Conservation (phyloP, 2,329 filamentous ascomycete genomes). For the Diaporthe sp. region DNA sequence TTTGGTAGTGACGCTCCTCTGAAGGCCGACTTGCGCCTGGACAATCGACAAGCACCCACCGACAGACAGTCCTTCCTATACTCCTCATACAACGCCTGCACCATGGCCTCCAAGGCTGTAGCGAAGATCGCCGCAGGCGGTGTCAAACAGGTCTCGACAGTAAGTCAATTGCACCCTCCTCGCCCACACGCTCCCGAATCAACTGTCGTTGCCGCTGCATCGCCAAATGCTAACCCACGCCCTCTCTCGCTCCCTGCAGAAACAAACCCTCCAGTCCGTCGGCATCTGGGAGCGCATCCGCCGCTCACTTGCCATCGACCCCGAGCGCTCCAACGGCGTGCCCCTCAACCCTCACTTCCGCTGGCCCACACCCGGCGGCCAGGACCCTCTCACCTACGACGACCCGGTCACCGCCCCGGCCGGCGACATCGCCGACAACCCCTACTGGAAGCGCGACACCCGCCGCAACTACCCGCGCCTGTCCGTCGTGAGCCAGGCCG, state of each 20-base stretch:
- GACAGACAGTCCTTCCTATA: constrained; percentile 27
- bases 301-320: constrained; percentile 82
- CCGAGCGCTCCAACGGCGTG: constrained; percentile 89
- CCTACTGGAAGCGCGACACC: constrained; percentile 95
- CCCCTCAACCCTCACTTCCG: constrained; percentile 95
- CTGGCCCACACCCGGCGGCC: constrained; percentile 82
- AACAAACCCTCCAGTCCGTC: constrained; percentile 93
- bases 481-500: constrained; percentile 84
- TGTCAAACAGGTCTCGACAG: constrained; percentile 70
- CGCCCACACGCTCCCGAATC: constrained; percentile 31
- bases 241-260: constrained; percentile 65
- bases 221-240: constrained; percentile 29
- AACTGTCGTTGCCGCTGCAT: neutral
- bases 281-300: constrained; percentile 91
- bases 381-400: constrained; percentile 79
- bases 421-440: constrained; percentile 89
- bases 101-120: constrained; percentile 73
- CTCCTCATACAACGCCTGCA: constrained; percentile 49
- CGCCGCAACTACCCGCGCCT: constrained; percentile 85
- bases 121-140: constrained; percentile 67
- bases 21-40: constrained; percentile 31
- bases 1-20: constrained; percentile 21
- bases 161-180: constrained; percentile 51
- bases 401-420: constrained; percentile 89
- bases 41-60: constrained; percentile 39